phyloP scores from a whole-genome alignment of 768 basidiomycete genomes.

The Stropharia rugosoannulata region DNA sequence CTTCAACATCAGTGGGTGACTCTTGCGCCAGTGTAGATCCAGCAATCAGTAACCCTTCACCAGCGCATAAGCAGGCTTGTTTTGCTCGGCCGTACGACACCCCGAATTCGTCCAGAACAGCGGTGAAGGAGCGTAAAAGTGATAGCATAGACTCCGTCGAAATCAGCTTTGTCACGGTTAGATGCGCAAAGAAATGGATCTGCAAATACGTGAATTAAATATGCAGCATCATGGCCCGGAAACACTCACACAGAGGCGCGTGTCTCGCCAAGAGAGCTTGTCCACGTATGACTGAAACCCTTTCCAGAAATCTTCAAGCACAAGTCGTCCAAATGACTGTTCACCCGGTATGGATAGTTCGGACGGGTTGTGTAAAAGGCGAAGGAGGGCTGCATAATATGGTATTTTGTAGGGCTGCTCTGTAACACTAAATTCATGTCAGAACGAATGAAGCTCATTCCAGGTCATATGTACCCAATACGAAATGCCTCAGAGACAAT shows the following conservation, averaged over 20 bases:
- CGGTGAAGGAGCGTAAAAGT: slow-evolving; percentile 79
- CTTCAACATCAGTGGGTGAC: slow-evolving; percentile 55
- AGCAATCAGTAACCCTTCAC: slow-evolving; percentile 77
- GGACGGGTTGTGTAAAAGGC: slow-evolving; percentile 56
- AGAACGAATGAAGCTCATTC: slow-evolving; percentile 1
- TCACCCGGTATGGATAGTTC: slow-evolving; percentile 36
- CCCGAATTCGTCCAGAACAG: slow-evolving; percentile 87
- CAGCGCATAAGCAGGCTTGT: slow-evolving; percentile 76
- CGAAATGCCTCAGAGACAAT: slow-evolving; percentile 74
- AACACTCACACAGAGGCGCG: slow-evolving; percentile 76
- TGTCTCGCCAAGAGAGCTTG: slow-evolving; percentile 88
- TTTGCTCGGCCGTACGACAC: slow-evolving; percentile 85
- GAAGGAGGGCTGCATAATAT: slow-evolving; percentile 80
- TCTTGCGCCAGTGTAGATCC: slow-evolving; percentile 65
- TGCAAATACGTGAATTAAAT: slow-evolving; percentile 28
- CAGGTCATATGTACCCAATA: slow-evolving; percentile 50
- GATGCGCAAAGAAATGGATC: slow-evolving; percentile 93
- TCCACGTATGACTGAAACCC: slow-evolving; percentile 89
- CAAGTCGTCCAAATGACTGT: slow-evolving; percentile 60
- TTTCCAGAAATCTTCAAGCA: slow-evolving; percentile 89
- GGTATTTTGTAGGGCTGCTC: slow-evolving; percentile 96
- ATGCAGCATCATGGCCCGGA: neutral
- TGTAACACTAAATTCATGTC: slow-evolving; percentile 54
- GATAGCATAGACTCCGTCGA: slow-evolving; percentile 76
- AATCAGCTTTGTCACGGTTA: slow-evolving; percentile 75